A percentile compares a stretch with the other conserved stretches of the same genome.
These are phyloP conservation scores for Tilletia caries DNA, from an alignment of 1,284 basidiomycete species.

Conservation along the genomic window DNA sequence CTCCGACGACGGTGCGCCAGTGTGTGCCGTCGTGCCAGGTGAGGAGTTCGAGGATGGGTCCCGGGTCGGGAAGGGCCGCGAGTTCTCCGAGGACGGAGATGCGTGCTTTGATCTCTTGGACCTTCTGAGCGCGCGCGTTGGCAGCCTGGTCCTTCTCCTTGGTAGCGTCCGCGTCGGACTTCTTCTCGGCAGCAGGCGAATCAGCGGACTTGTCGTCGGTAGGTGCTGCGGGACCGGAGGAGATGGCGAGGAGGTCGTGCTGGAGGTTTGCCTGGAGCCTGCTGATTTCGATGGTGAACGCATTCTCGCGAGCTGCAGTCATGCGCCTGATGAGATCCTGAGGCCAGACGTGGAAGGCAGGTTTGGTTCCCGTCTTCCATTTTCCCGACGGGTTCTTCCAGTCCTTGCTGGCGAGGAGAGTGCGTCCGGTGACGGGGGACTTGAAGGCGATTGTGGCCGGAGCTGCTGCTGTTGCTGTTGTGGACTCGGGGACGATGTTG, in stretches of 20 bases:
- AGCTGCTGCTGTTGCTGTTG: conserved; percentile 14
- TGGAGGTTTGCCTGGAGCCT: conserved; percentile 44
- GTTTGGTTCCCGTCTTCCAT: conserved; percentile 53
- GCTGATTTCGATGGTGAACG: conserved; percentile 47
- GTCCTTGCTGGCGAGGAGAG: conserved; percentile 32
- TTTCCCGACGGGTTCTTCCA: conserved; percentile 46
- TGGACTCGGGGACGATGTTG: conserved; percentile 25
- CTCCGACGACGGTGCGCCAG: conserved; percentile 53
- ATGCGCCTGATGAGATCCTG: conserved; percentile 47
- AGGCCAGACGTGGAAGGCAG: conserved; percentile 54
- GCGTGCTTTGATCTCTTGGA: conserved; percentile 46
- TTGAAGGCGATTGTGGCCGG: conserved; percentile 33
- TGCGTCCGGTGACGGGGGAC: conserved; percentile 47
- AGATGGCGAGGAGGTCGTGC: conserved; percentile 32
- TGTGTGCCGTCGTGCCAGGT: conserved; percentile 52
- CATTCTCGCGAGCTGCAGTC: conserved; percentile 43
- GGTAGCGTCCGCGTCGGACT: conserved; percentile 16
- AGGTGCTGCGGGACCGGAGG: conserved; percentile 14
- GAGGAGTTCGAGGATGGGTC: conserved; percentile 51
- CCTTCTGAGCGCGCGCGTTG: conserved; percentile 27
- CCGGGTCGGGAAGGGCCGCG: conserved; percentile 41
- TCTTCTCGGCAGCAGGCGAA: conserved; percentile 7
- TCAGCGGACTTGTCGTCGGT: conserved; percentile 16
- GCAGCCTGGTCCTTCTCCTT: conserved; percentile 13
- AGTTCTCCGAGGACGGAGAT: conserved; percentile 49